These are phyloP conservation scores for Gossypium turneri DNA, from an alignment of 345 rosid species.

Conservation along the genomic window DNA sequence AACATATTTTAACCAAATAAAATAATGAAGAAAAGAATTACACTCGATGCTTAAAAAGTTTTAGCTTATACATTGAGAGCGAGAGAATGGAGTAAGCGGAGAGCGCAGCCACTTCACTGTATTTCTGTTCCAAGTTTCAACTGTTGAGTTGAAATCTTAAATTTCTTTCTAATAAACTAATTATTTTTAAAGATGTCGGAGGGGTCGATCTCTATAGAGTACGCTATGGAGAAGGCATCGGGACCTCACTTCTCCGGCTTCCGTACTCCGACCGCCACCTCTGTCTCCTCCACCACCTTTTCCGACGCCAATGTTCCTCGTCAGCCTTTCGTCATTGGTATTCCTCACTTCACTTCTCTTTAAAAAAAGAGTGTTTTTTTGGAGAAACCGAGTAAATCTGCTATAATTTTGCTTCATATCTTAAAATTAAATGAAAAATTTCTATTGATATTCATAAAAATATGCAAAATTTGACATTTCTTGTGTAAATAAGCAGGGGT, in stretches of 20 bases:
- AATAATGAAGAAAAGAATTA: too few species aligned
- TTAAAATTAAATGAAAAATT: background rate
- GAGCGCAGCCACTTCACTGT: background rate
- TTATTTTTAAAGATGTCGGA: constrained; percentile 37
- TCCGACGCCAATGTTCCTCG: constrained; percentile 21
- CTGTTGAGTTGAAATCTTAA: constrained; percentile 1
- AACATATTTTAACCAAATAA: too few species aligned
- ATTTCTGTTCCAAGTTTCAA: background rate
- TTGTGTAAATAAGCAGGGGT: constrained; percentile 52
- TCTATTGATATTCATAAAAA: background rate
- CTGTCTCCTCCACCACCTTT: constrained; percentile 33
- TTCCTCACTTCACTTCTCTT: background rate
- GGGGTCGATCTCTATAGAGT: constrained; percentile 56
- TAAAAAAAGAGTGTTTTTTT: background rate
- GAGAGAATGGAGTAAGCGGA: too few species aligned
- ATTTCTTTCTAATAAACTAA: background rate
- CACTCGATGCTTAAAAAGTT: too few species aligned
- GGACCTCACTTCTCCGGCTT: constrained; percentile 99
- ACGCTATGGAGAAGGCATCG: constrained; percentile 92
- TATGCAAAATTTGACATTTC: background rate
- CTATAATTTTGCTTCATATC: background rate
- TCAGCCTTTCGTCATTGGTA: constrained; percentile 93
- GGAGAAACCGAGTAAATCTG: background rate
- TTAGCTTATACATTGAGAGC: too few species aligned
- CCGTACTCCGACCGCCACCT: constrained; percentile 49